phyloP scores from a whole-genome alignment of 768 basidiomycete genomes.

The Candolleomyces efflorescens region DNA sequence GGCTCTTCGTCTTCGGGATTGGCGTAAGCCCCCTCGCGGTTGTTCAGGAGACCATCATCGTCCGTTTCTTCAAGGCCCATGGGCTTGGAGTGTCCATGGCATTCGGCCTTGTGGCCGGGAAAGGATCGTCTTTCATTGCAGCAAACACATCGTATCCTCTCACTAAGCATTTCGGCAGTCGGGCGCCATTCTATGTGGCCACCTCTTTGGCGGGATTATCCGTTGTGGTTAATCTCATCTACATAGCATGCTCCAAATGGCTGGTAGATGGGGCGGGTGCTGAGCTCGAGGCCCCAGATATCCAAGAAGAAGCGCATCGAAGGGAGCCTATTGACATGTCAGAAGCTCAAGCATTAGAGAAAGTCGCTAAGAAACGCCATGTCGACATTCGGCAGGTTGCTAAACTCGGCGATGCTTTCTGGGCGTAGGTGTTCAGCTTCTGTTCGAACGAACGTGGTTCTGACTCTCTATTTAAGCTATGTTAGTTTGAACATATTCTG shows the following conservation, averaged over 20 bases:
- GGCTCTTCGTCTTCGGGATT: constrained; percentile 76
- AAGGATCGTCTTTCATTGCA: constrained; percentile 71
- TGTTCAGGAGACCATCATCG: constrained; percentile 81
- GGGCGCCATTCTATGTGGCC: constrained; percentile 72
- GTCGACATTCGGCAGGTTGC: constrained; percentile 59
- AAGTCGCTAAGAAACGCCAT: constrained; percentile 60
- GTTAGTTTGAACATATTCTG: constrained; percentile 73
- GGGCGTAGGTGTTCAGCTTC: constrained; percentile 50
- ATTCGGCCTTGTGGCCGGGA: constrained; percentile 79
- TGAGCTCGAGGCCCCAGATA: constrained; percentile 61
- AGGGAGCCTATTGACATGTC: constrained; percentile 38
- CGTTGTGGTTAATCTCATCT: constrained; percentile 63
- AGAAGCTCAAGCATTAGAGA: constrained; percentile 59
- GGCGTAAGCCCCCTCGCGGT: constrained; percentile 80
- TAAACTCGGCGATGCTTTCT: constrained; percentile 71
- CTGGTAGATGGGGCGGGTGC: constrained; percentile 56
- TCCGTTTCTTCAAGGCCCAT: constrained; percentile 74
- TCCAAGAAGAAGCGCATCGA: constrained; percentile 48
- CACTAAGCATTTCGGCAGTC: constrained; percentile 59
- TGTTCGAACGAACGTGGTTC: not conserved
- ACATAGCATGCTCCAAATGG: constrained; percentile 62
- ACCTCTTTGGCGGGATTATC: constrained; percentile 62
- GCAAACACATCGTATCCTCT: constrained; percentile 75
- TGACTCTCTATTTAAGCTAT: constrained; percentile 41
- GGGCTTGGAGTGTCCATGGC: constrained; percentile 76